phyloP scores from a whole-genome alignment of 345 rosid genomes.

The Trapa incisa region DNA sequence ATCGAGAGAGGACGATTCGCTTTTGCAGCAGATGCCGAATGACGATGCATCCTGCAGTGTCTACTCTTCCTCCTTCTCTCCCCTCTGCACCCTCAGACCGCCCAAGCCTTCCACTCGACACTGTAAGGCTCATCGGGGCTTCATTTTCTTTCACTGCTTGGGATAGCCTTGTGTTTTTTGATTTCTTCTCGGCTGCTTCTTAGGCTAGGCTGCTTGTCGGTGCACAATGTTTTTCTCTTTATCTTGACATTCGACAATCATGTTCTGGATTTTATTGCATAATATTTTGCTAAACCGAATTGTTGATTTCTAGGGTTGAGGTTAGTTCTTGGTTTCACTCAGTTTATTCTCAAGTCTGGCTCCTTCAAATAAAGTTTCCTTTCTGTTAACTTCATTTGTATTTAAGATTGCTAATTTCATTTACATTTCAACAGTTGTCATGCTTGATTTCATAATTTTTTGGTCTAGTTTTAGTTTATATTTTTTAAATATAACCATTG shows the following conservation, averaged over 20 bases:
- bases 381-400: too few species aligned
- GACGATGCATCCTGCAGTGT: constrained; percentile 14
- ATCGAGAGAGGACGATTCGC: constrained; percentile 51
- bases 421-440: background rate
- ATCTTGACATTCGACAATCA: background rate
- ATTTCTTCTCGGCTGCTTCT: background rate
- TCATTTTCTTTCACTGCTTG: background rate
- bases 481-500: background rate
- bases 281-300: background rate
- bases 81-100: constrained; percentile 42
- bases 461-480: background rate
- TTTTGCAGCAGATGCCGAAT: constrained; percentile 25
- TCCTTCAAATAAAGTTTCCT: background rate
- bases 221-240: background rate
- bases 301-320: background rate
- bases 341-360: background rate
- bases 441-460: background rate
- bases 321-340: background rate
- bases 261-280: background rate
- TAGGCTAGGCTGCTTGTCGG: background rate
- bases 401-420: too few species aligned
- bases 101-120: constrained; percentile 16
- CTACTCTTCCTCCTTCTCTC: constrained; percentile 50
- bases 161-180: background rate
- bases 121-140: constrained; percentile 19